Evolutionary conservation across 768 basidiomycete species (phyloP).

Genomic region (Panaeolus papilionaceus): DNA sequence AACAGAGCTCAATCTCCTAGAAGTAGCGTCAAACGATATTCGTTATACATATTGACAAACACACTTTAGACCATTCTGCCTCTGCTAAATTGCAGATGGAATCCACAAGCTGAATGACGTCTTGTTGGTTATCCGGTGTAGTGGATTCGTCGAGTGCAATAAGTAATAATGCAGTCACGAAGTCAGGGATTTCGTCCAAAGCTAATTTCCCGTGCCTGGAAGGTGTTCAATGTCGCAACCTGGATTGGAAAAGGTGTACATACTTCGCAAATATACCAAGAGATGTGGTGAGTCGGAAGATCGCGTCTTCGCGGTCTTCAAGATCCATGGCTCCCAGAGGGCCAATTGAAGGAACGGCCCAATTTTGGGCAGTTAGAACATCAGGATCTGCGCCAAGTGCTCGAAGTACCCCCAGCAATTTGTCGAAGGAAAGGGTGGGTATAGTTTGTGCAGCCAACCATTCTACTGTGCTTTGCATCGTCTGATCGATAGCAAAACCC

Average conservation of each 20-base stretch:
- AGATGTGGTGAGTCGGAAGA: neutral
- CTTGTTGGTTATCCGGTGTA: slow-evolving; percentile 48
- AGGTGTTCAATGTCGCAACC: neutral
- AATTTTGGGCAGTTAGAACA: slow-evolving; percentile 42
- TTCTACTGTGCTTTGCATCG: neutral
- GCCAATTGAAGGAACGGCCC: slow-evolving; percentile 21
- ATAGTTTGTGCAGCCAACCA: neutral
- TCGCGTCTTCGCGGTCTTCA: neutral
- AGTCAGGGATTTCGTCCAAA: slow-evolving; percentile 49
- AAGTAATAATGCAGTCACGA: slow-evolving; percentile 56
- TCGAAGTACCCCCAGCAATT: slow-evolving; percentile 43
- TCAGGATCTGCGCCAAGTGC: slow-evolving; percentile 51
- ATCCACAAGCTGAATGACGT: slow-evolving; percentile 55
- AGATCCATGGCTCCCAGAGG: neutral
- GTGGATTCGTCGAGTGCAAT: slow-evolving; percentile 62
- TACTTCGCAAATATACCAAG: neutral
- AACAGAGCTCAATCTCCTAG: slow-evolving; percentile 56
- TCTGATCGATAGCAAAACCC: neutral
- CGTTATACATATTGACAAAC: neutral
- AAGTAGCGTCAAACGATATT: neutral
- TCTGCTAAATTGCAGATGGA: slow-evolving; percentile 9
- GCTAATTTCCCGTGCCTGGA: slow-evolving; percentile 41
- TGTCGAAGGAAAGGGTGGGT: slow-evolving; percentile 28
- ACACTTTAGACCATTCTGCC: neutral
- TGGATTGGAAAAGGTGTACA: neutral